Conservation (phyloP, 306 rosid genomes). For the Medicago arabica region DNA sequence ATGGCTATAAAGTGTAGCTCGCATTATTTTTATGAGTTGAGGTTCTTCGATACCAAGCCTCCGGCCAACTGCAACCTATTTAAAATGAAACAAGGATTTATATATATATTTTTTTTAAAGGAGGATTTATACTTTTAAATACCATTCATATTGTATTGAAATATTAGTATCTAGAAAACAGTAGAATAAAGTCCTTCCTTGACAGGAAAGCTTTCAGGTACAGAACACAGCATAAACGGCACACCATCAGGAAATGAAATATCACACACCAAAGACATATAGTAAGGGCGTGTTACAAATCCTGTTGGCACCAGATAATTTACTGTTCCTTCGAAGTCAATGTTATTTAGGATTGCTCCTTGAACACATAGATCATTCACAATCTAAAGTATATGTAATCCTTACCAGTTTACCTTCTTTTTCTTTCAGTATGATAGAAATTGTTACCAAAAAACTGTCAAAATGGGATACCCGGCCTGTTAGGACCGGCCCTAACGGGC, state of each 20-base stretch:
- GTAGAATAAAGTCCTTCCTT: constrained; percentile 6
- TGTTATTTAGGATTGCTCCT: constrained; percentile 6
- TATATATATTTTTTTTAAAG: no score
- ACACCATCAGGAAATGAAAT: neutral
- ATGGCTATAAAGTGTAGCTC: constrained; percentile 79
- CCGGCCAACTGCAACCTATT: constrained; percentile 86
- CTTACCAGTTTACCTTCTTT: constrained; percentile 1
- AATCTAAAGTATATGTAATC: neutral
- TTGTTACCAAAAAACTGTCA: no score
- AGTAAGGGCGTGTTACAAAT: constrained; percentile 5
- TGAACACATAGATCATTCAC: neutral
- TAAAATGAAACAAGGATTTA: constrained; percentile 21
- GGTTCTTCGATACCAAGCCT: constrained; percentile 97
- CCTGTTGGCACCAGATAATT: neutral
- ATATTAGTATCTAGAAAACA: constrained; percentile 18
- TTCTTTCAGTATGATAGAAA: neutral
- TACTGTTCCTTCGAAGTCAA: constrained; percentile 15
- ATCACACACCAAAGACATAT: neutral
- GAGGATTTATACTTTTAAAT: constrained; percentile 16
- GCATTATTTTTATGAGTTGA: constrained; percentile 93
- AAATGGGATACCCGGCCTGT: no score
- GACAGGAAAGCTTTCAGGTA: constrained; percentile 20
- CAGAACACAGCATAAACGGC: constrained; percentile 12
- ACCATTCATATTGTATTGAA: constrained; percentile 3
- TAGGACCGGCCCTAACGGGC: no score